A percentile compares a stretch with the other conserved stretches of the same genome.
Conservation (phyloP, 2,329 filamentous ascomycete species). For the Penicillium sp. region DNA sequence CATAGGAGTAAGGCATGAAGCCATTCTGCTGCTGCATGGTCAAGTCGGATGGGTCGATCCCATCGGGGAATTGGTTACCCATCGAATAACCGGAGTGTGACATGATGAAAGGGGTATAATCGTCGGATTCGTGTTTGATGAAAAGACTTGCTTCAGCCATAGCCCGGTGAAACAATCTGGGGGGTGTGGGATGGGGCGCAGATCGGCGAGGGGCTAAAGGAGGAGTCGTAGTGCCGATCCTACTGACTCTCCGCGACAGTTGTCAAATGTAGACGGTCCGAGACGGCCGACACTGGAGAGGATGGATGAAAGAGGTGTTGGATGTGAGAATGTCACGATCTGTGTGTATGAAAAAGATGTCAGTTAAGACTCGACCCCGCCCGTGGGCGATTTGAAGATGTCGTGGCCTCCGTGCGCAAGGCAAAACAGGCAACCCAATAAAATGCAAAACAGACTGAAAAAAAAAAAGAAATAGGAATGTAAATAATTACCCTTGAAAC, state of each 20-base stretch:
- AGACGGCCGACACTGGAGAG: background rate
- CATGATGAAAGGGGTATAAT: conserved; percentile 55
- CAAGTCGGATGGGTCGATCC: conserved; percentile 82
- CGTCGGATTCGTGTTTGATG: conserved; percentile 68
- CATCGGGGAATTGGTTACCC: conserved; percentile 56
- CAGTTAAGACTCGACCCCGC: conserved; percentile 9
- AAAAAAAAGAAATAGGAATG: conserved; percentile 1
- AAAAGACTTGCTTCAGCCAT: conserved; percentile 60
- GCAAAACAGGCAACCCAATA: conserved; percentile 18
- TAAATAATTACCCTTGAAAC: conserved; percentile 10
- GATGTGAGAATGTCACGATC: background rate
- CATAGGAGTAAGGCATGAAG: conserved; percentile 58
- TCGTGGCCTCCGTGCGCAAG: conserved; percentile 7
- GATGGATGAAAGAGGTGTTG: background rate
- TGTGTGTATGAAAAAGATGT: background rate
- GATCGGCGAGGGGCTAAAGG: conserved; percentile 12
- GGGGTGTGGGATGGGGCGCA: background rate
- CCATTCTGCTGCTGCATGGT: conserved; percentile 60
- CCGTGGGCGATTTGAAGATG: conserved; percentile 6
- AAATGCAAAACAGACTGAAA: background rate
- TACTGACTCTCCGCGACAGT: conserved; percentile 4
- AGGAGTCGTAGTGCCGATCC: conserved; percentile 11
- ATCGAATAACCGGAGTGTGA: conserved; percentile 52
- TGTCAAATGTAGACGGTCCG: background rate
- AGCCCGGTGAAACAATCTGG: conserved; percentile 10